A percentile compares a stretch with the other conserved stretches of the same genome.
These are phyloP conservation scores for Phytopythium vexans DNA, from an alignment of 352 stramenopile species.

Conservation along the genomic window DNA sequence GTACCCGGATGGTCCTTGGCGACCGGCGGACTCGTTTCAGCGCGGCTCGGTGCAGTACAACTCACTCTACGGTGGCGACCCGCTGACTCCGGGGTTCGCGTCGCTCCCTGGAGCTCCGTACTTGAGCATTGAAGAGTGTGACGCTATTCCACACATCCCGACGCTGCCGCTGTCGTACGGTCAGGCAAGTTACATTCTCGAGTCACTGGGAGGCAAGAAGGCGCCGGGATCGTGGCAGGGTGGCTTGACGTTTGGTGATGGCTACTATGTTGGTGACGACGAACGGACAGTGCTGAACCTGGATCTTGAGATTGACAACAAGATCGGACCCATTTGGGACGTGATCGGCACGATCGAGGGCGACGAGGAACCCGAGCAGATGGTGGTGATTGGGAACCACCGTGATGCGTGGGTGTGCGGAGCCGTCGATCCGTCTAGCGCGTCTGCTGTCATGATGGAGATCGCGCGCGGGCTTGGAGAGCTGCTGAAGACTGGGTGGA, in stretches of 20 bases:
- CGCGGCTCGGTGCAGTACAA: conserved; percentile 82
- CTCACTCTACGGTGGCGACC: conserved; percentile 62
- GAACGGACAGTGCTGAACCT: conserved; percentile 43
- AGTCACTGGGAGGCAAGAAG: conserved; percentile 43
- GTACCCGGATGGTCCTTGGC: conserved; percentile 55
- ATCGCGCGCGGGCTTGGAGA: conserved; percentile 51
- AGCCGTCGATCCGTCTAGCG: conserved; percentile 72
- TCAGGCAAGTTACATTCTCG: conserved; percentile 64
- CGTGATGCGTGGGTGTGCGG: conserved; percentile 86
- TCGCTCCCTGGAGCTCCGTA: conserved; percentile 26
- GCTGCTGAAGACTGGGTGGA: conserved; percentile 51
- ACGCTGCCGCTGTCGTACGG: conserved; percentile 68
- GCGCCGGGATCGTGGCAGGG: conserved; percentile 53
- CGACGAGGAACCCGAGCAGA: conserved; percentile 37
- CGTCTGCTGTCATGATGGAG: conserved; percentile 68
- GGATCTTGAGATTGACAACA: conserved; percentile 72
- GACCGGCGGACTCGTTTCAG: conserved; percentile 53
- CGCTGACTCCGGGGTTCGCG: conserved; percentile 35
- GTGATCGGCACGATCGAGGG: conserved; percentile 82
- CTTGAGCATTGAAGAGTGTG: conserved; percentile 34
- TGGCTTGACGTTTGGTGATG: conserved; percentile 37
- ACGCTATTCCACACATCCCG: conserved; percentile 52
- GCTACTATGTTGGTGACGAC: conserved; percentile 71
- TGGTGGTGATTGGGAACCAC: conserved; percentile 82
- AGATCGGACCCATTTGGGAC: conserved; percentile 76